phyloP scores from a whole-genome alignment of 1,284 basidiomycete genomes.

The Rhodotorula sp. region DNA sequence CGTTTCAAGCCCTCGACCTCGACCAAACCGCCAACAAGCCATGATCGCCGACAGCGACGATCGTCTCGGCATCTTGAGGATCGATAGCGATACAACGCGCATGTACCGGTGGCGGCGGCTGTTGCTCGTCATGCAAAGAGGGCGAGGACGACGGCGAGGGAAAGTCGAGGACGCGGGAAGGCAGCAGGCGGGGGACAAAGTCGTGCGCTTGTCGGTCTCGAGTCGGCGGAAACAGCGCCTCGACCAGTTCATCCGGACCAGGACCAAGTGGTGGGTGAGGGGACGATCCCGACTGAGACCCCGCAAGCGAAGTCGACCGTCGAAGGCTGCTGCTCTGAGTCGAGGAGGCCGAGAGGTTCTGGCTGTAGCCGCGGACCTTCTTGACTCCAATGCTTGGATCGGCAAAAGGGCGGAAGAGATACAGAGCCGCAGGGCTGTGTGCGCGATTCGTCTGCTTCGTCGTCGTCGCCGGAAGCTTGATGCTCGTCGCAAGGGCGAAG shows the following conservation, averaged over 20 bases:
- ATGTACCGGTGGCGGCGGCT: background rate
- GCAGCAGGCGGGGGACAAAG: conserved; percentile 14
- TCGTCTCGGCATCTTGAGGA: background rate
- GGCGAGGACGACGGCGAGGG: background rate
- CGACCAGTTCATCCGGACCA: no score
- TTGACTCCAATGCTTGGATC: no score
- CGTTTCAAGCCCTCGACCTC: no score
- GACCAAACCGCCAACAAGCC: background rate
- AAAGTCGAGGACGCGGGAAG: conserved; percentile 14
- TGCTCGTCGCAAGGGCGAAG: background rate
- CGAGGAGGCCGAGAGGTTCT: no score
- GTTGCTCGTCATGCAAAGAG: background rate
- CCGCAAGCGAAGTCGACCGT: no score
- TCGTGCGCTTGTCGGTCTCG: conserved; percentile 15
- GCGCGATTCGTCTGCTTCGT: background rate
- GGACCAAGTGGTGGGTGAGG: background rate
- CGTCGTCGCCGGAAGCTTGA: background rate
- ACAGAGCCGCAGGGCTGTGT: background rate
- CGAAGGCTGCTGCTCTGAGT: no score
- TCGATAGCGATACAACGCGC: conserved; percentile 7
- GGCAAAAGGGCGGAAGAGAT: conserved; percentile 18
- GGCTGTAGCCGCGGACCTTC: no score
- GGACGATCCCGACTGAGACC: no score
- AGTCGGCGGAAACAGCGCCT: conserved; percentile 10
- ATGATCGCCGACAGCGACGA: conserved; percentile 13